These are phyloP conservation scores for Coemansia sp. DNA, from an alignment of 192 early-diverging fungal genomes.

Conservation along the genomic window DNA sequence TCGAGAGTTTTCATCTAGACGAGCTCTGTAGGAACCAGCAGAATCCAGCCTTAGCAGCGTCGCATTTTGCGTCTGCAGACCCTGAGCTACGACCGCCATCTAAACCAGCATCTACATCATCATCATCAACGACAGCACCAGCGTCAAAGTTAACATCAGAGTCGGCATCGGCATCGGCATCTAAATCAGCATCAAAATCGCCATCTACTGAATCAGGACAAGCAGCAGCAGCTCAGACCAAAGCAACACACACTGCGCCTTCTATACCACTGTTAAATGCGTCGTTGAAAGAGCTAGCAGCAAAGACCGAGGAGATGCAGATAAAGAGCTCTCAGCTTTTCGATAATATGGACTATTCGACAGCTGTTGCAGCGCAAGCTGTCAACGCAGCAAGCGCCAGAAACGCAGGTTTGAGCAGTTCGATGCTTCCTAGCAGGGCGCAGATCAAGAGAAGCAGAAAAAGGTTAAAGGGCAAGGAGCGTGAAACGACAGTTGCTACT, in stretches of 20 bases:
- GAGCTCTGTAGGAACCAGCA: neutral
- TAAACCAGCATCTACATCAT: neutral
- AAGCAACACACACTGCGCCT: neutral
- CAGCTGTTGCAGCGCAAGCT: neutral
- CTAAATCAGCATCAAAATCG: neutral
- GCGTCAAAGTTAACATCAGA: neutral
- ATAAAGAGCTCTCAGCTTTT: neutral
- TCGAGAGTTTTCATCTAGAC: neutral
- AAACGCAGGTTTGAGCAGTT: neutral
- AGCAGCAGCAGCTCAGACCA: neutral
- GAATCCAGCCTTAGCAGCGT: neutral
- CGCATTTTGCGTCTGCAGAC: neutral
- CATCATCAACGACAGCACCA: neutral
- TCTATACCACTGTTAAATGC: neutral
- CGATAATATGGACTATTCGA: neutral
- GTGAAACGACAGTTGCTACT: neutral
- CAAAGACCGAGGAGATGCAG: neutral
- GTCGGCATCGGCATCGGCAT: neutral
- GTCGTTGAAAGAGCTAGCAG: neutral
- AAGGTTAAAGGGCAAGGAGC: constrained; percentile 20
- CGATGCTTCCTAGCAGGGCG: constrained; percentile 12
- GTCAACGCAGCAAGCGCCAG: neutral
- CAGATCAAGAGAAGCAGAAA: constrained; percentile 27
- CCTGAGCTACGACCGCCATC: neutral
- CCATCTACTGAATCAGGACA: neutral